phyloP scores from a whole-genome alignment of 345 rosid species.

The Murraya paniculata region DNA sequence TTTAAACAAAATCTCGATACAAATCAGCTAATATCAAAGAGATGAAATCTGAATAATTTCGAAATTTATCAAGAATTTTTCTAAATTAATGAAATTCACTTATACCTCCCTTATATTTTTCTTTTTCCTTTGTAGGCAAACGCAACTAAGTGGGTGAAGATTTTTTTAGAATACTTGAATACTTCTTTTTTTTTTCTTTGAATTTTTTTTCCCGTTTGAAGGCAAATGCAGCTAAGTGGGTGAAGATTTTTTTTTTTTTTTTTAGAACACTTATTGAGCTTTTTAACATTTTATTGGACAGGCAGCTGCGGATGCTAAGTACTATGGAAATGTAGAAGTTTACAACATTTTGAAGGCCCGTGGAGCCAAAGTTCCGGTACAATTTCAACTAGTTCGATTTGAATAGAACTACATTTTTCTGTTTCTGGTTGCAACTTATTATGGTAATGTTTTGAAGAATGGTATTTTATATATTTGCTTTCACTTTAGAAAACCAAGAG shows the following conservation, averaged over 20 bases:
- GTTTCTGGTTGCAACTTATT: neutral
- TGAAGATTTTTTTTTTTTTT: too few species aligned
- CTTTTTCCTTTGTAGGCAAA: too few species aligned
- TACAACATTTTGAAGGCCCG: constrained; percentile 83
- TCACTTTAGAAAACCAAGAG: constrained; percentile 75
- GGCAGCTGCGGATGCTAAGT: constrained; percentile 94
- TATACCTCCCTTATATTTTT: too few species aligned
- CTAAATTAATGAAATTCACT: too few species aligned
- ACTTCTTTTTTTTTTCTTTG: too few species aligned
- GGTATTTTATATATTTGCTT: constrained; percentile 12
- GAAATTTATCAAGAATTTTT: neutral
- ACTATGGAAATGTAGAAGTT: constrained; percentile 77
- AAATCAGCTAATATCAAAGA: too few species aligned
- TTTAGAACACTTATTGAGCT: too few species aligned
- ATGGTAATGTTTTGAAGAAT: constrained; percentile 1
- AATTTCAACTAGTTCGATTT: neutral
- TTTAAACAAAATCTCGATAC: too few species aligned
- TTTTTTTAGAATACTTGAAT: too few species aligned
- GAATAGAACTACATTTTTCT: neutral
- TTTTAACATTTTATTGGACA: constrained; percentile 24
- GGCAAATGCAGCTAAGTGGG: too few species aligned
- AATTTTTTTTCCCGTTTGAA: too few species aligned
- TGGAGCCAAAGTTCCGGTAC: constrained; percentile 89
- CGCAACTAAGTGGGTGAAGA: too few species aligned
- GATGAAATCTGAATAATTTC: neutral